Evolutionary conservation across 495 filamentous ascomycete genomes (phyloP).

Genomic region (Xylaria cubensis): DNA sequence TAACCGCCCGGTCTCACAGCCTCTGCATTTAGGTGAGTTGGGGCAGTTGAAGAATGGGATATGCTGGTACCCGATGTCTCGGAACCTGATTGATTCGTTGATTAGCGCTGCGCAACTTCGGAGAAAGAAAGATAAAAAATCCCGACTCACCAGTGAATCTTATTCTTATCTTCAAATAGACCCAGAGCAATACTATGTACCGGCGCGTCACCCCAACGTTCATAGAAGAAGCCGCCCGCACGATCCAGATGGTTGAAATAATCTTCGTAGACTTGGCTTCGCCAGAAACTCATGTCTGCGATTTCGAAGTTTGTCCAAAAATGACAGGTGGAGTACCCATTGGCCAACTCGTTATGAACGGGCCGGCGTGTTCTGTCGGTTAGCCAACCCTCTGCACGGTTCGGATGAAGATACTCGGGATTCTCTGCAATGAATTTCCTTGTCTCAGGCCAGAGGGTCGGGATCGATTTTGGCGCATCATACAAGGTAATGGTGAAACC

Average conservation of each 20-base stretch:
- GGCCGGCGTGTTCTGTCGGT: conserved; percentile 79
- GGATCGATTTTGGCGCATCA: conserved; percentile 84
- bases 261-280: conserved; percentile 86
- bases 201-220: conserved; percentile 97
- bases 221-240: conserved; percentile 97
- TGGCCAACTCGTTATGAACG: conserved; percentile 76
- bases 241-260: conserved; percentile 97
- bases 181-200: conserved; percentile 96
- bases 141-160: conserved; percentile 89
- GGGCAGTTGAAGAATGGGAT: conserved; percentile 99
- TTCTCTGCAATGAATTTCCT: conserved; percentile 85
- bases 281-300: conserved; percentile 93
- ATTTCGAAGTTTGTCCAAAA: conserved; percentile 99
- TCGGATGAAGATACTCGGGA: conserved; percentile 77
- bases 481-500: conserved; percentile 98
- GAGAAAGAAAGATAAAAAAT: too few species aligned
- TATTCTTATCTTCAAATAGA: conserved; percentile 86
- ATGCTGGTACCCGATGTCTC: conserved; percentile 98
- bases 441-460: conserved; percentile 94
- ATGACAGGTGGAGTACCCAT: conserved; percentile 98
- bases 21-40: conserved; percentile 91
- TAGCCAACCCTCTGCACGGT: conserved; percentile 89
- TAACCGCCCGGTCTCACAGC: conserved; percentile 83
- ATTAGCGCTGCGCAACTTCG: not conserved
- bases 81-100: conserved; percentile 73